Conservation (phyloP, 306 rosid species). For the Vigna mungo region DNA sequence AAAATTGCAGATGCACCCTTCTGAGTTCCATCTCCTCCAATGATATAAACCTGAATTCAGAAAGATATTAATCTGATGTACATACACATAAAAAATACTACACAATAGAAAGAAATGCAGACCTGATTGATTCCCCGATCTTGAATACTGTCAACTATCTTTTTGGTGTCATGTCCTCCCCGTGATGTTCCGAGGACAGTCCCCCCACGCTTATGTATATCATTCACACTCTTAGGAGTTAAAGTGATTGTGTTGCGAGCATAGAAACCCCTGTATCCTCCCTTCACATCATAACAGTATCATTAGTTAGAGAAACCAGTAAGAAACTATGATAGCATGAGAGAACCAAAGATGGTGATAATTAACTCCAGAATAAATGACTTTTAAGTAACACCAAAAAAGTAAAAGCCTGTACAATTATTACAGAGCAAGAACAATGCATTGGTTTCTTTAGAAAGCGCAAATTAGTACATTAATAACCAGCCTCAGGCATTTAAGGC, state of each 20-base stretch:
- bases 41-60: conserved; percentile 82
- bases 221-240: conserved; percentile 83
- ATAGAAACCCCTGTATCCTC: conserved; percentile 93
- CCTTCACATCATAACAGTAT: conserved; percentile 59
- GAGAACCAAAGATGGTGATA: neutral
- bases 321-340: neutral
- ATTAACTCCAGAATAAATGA: neutral
- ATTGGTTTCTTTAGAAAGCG: neutral
- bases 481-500: neutral
- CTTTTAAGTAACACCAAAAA: conserved; percentile 17
- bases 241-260: conserved; percentile 72
- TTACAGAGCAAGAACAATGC: conserved; percentile 30
- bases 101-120: conserved; percentile 16
- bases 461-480: conserved; percentile 26
- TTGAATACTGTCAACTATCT: conserved; percentile 95
- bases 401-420: conserved; percentile 15
- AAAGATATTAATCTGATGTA: conserved; percentile 27
- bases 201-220: conserved; percentile 96
- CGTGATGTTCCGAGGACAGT: conserved; percentile 88
- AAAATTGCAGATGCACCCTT: conserved; percentile 89
- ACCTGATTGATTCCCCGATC: conserved; percentile 96
- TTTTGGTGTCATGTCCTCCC: conserved; percentile 89
- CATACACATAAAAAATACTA: neutral
- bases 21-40: conserved; percentile 99
- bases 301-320: conserved; percentile 1